Evolutionary conservation across 495 filamentous ascomycete species (phyloP).

Genomic region (Lentithecium fluviatile): DNA sequence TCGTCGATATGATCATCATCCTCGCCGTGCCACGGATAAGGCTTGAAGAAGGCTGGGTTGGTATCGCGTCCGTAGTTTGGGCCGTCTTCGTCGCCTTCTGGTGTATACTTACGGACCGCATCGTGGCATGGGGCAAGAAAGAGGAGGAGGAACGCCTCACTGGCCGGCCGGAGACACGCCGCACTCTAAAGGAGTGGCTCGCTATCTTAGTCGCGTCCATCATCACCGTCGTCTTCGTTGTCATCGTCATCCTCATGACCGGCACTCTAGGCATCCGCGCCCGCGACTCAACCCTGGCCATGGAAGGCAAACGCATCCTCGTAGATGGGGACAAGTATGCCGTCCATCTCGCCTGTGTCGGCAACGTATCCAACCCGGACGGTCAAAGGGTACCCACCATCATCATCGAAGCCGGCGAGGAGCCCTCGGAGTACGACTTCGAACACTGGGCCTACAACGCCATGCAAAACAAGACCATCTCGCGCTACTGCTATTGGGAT

Average conservation of each 20-base stretch:
- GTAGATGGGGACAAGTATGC: slow-evolving; percentile 80
- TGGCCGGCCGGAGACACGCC: slow-evolving; percentile 80
- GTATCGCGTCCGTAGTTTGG: slow-evolving; percentile 81
- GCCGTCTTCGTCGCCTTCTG: slow-evolving; percentile 62
- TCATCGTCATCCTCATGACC: slow-evolving; percentile 70
- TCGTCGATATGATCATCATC: slow-evolving; percentile 77
- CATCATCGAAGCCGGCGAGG: slow-evolving; percentile 76
- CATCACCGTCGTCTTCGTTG: slow-evolving; percentile 61
- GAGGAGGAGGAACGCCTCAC: slow-evolving; percentile 93
- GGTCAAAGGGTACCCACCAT: slow-evolving; percentile 65
- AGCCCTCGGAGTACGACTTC: slow-evolving; percentile 71
- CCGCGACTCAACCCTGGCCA: slow-evolving; percentile 66
- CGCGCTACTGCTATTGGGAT: slow-evolving; percentile 92
- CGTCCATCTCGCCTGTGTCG: slow-evolving; percentile 82
- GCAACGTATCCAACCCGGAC: slow-evolving; percentile 53
- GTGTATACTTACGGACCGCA: slow-evolving; percentile 61
- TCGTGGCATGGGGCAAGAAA: slow-evolving; percentile 83
- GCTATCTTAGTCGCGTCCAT: slow-evolving; percentile 76
- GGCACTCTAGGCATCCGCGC: slow-evolving; percentile 74
- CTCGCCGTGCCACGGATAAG: slow-evolving; percentile 68
- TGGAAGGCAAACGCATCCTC: slow-evolving; percentile 69
- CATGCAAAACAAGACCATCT: slow-evolving; percentile 70
- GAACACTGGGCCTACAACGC: slow-evolving; percentile 68
- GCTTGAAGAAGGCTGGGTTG: slow-evolving; percentile 85
- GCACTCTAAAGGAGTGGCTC: slow-evolving; percentile 77